Conservation (phyloP, 2,329 filamentous ascomycete genomes). For the Emergomyces pasteurianus region DNA sequence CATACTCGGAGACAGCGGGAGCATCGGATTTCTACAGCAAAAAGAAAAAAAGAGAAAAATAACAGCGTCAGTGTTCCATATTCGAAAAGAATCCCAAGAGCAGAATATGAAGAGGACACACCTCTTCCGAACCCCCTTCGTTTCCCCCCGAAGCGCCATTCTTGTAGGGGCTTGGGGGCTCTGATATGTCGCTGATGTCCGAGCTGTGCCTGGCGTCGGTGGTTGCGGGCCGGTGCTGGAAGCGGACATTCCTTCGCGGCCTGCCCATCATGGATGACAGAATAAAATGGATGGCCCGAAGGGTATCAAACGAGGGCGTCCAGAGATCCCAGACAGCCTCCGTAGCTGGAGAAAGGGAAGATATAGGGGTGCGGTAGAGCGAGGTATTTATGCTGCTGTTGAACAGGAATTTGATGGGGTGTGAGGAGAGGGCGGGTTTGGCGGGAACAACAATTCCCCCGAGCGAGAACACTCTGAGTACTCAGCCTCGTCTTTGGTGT, state of each 20-base stretch:
- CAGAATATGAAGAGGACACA: slow-evolving; percentile 1
- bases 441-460: not conserved
- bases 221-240: slow-evolving; percentile 38
- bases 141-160: slow-evolving; percentile 27
- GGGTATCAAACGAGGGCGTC: not conserved
- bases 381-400: not conserved
- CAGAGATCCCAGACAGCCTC: not conserved
- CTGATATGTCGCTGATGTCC: slow-evolving; percentile 43
- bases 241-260: slow-evolving; percentile 49
- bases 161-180: slow-evolving; percentile 39
- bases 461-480: no score
- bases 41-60: not conserved
- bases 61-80: not conserved
- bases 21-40: slow-evolving; percentile 1
- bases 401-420: not conserved
- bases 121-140: slow-evolving; percentile 20
- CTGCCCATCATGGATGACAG: slow-evolving; percentile 35
- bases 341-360: not conserved
- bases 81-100: not conserved
- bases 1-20: slow-evolving; percentile 55
- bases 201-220: slow-evolving; percentile 40
- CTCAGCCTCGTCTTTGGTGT: not conserved
- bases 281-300: not conserved
- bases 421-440: not conserved
- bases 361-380: not conserved